phyloP scores from a whole-genome alignment of 2,329 filamentous ascomycete genomes.

The Fusarium sambucinum region DNA sequence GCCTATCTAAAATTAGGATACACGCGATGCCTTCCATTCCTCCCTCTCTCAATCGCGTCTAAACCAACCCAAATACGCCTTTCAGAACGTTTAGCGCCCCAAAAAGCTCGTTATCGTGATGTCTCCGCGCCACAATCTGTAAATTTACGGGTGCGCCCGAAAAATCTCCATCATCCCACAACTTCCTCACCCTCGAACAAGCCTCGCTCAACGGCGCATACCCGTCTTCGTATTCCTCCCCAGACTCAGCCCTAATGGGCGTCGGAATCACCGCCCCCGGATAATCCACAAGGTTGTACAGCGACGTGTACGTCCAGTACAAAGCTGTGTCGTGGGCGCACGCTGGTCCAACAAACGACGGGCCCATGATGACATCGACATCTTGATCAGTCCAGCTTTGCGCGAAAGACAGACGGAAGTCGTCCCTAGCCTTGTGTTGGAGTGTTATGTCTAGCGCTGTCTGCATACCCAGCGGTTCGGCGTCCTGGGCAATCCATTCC shows the following conservation, averaged over 20 bases:
- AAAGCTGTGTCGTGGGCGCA: slow-evolving; percentile 53
- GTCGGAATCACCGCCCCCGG: slow-evolving; percentile 49
- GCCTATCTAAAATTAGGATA: neutral
- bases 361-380: slow-evolving; percentile 54
- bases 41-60: neutral
- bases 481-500: slow-evolving; percentile 54
- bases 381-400: slow-evolving; percentile 52
- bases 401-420: slow-evolving; percentile 51
- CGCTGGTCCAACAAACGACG: slow-evolving; percentile 54
- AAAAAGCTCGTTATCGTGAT: slow-evolving; percentile 54
- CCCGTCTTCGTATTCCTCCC: slow-evolving; percentile 43
- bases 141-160: slow-evolving; percentile 51
- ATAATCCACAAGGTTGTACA: slow-evolving; percentile 56
- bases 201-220: slow-evolving; percentile 49
- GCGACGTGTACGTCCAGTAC: slow-evolving; percentile 55
- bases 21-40: no score
- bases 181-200: slow-evolving; percentile 47
- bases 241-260: slow-evolving; percentile 47
- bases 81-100: slow-evolving; percentile 45
- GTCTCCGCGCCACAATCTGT: slow-evolving; percentile 52
- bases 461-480: slow-evolving; percentile 40
- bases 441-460: slow-evolving; percentile 30
- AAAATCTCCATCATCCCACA: slow-evolving; percentile 52
- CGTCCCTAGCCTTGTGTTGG: slow-evolving; percentile 44
- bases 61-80: slow-evolving; percentile 17